Base-by-base conservation (phyloP, 192 early-diverging fungal species). In the Coemansia sp. region DNA sequence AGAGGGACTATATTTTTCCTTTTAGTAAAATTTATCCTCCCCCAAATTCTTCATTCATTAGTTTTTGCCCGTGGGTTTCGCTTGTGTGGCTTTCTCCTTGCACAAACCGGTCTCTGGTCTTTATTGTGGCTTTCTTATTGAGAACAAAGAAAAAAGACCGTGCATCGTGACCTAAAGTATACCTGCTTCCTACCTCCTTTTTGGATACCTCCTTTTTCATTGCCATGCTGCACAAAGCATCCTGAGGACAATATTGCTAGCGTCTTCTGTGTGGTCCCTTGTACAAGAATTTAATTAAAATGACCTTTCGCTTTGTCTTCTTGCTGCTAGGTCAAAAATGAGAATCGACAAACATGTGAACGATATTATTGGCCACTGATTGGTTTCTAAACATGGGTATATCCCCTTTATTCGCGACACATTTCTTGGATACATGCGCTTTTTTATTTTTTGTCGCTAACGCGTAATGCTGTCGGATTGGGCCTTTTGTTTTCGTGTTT, bases 391-490 rank as follows among this genome's bases (percentile, higher is more conserved):
- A 26, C 25, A 15, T 26, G 25, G 23, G 1, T 25, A 18, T 25
- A 4, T 51, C 48, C 48, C 48, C 15, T 12, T 26, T 51, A 26
- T 51, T 23, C 10, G 7, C 3, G 16, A 26, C 21, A 13, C 48
- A 12, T 26, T 40, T 8, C 39, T 15, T 13, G 9, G 39, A 40
- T 1, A 13, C 16, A 15, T 15, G 39, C 9, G 39, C 39, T 40
- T 40, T n/a, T n/a, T 37, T 37, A 12, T n/a, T 51, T 49, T 13
- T 49, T 51, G 12, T 51, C 13, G 26, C 9, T 16, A 9, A 28
- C 48, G 48, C 48, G 48, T 26, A 51, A 51, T 51, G 25, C 8
- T 51, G 23, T 51, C 7, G 48, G 48, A 51, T 51, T 51, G 48
- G 48, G 25, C 13, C 13, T 28, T 51, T 51, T 51, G 48, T 51